Conservation (phyloP, 495 filamentous ascomycete genomes). For the Annulohypoxylon maeteangense region DNA sequence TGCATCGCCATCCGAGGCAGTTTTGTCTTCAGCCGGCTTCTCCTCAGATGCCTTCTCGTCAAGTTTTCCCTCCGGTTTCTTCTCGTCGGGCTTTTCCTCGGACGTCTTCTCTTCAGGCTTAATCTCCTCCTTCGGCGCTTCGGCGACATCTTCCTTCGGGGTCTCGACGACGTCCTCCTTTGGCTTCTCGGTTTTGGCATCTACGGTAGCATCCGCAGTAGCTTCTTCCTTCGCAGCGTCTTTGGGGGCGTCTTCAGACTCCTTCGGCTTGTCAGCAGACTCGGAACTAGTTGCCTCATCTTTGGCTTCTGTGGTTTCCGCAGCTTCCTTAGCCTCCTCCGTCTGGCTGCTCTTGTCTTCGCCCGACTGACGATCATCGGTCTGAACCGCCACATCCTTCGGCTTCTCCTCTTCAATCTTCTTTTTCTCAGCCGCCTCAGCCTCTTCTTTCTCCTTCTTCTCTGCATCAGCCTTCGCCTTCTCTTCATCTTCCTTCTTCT, state of each 20-base stretch:
- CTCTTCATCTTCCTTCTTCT: conserved; percentile 43
- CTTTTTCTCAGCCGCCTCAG: conserved; percentile 39
- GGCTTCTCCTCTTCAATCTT: conserved; percentile 53
- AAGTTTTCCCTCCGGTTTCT: conserved; percentile 21
- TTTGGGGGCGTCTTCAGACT: conserved; percentile 28
- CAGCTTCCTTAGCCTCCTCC: conserved; percentile 27
- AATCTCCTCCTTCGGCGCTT: conserved; percentile 25
- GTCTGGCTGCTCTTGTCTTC: conserved; percentile 48
- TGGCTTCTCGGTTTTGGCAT: conserved; percentile 22
- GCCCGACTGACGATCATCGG: conserved; percentile 30
- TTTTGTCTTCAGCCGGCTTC: not conserved
- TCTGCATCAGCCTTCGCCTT: conserved; percentile 28
- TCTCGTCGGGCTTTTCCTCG: conserved; percentile 26
- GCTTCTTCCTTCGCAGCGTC: conserved; percentile 16
- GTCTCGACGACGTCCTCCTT: conserved; percentile 24
- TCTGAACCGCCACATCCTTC: conserved; percentile 55
- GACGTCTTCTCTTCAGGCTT: conserved; percentile 27
- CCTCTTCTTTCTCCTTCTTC: conserved; percentile 48
- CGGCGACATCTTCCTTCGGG: conserved; percentile 23
- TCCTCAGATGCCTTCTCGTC: not conserved
- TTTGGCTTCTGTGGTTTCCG: conserved; percentile 21
- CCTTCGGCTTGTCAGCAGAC: conserved; percentile 33
- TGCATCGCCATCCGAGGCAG: conserved; percentile 11
- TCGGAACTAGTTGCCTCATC: conserved; percentile 22
- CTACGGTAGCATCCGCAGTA: conserved; percentile 25